These are phyloP conservation scores for Luffa aegyptiaca DNA, from an alignment of 306 rosid species.

Conservation along the genomic window DNA sequence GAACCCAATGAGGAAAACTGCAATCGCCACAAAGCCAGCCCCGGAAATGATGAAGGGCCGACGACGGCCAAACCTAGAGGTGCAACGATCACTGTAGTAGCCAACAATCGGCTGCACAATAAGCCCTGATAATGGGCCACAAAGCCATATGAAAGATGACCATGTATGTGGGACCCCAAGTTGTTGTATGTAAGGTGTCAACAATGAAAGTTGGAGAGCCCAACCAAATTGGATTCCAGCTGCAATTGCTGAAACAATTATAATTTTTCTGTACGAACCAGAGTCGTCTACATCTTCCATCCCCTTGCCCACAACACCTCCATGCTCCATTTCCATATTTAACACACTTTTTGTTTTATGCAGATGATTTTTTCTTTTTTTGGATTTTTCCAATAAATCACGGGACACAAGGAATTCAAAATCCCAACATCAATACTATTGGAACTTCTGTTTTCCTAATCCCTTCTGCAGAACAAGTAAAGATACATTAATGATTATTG, in stretches of 20 bases:
- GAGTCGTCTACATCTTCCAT: neutral
- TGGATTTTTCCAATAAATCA: neutral
- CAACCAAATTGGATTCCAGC: conserved; percentile 87
- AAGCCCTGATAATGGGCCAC: conserved; percentile 83
- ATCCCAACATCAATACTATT: neutral
- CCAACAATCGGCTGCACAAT: conserved; percentile 79
- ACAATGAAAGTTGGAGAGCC: conserved; percentile 71
- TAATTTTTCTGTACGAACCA: conserved; percentile 34
- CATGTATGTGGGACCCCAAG: conserved; percentile 60
- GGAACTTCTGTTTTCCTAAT: neutral
- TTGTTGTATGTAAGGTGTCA: conserved; percentile 75
- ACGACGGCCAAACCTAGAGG: conserved; percentile 83
- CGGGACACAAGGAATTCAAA: neutral
- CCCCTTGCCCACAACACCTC: neutral
- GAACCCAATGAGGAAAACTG: conserved; percentile 76
- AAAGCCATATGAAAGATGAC: conserved; percentile 83
- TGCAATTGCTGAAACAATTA: conserved; percentile 63
- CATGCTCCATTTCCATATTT: conserved; percentile 1
- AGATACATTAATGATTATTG: neutral
- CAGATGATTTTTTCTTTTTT: neutral
- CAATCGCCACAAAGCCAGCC: conserved; percentile 26
- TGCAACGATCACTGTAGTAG: conserved; percentile 72
- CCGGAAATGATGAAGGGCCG: conserved; percentile 73
- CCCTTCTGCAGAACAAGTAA: neutral
- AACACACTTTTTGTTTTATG: neutral